These are phyloP conservation scores for Baeospora myosura DNA, from an alignment of 1,284 basidiomycete genomes.

Conservation along the genomic window DNA sequence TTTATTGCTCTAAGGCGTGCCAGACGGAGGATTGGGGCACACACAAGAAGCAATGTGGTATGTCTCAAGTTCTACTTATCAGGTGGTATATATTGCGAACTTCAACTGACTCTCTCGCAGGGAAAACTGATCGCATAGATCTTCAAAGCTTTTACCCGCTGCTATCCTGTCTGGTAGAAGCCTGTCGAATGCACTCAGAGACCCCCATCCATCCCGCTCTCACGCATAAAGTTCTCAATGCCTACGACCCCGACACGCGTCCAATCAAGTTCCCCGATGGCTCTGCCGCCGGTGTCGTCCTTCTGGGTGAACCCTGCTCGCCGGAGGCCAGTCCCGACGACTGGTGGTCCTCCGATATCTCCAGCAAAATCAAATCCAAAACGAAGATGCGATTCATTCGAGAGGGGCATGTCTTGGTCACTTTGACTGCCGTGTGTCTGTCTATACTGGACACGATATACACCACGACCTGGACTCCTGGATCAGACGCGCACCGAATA, in stretches of 20 bases:
- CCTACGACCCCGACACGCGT: constrained; percentile 22
- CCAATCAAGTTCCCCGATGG: constrained; percentile 23
- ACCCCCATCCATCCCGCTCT: constrained; percentile 30
- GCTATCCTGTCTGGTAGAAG: constrained; percentile 26
- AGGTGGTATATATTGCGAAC: neutral
- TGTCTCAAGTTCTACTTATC: neutral
- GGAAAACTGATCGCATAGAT: constrained; percentile 31
- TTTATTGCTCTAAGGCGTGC: constrained; percentile 32
- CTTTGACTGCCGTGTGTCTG: constrained; percentile 25
- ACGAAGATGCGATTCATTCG: constrained; percentile 24
- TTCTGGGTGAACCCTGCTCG: constrained; percentile 22
- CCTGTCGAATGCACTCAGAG: constrained; percentile 16
- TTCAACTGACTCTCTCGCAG: constrained; percentile 9
- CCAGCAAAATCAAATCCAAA: constrained; percentile 21
- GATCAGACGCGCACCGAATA: constrained; percentile 18
- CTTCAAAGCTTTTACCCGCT: constrained; percentile 30
- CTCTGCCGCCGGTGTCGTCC: constrained; percentile 23
- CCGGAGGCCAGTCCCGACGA: neutral
- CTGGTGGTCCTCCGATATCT: constrained; percentile 25
- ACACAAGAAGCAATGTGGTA: constrained; percentile 31
- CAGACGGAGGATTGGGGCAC: constrained; percentile 28
- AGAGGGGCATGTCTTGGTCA: constrained; percentile 28
- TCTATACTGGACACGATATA: constrained; percentile 32
- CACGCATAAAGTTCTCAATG: constrained; percentile 27
- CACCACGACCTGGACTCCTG: constrained; percentile 24